Evolutionary conservation across 352 stramenopile species (phyloP).

Genomic region (Heterotrichella gracilis): DNA sequence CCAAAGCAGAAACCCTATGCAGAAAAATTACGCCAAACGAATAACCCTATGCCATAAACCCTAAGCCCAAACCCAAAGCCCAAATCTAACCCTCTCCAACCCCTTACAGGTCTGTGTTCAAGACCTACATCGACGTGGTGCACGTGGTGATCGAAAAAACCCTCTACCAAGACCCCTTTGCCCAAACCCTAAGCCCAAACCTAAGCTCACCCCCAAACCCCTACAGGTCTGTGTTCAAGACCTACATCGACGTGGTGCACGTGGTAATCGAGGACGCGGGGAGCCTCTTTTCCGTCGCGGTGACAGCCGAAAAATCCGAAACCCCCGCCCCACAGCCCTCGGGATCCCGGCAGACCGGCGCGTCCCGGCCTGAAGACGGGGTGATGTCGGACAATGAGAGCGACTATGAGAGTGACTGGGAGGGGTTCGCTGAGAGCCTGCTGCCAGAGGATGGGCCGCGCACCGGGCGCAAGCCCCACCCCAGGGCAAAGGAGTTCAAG

Average conservation of each 20-base stretch:
- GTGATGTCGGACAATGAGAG: constrained; percentile 16
- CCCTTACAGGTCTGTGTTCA: constrained; percentile 85
- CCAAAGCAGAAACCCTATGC: no score
- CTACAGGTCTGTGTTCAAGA: constrained; percentile 82
- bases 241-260: constrained; percentile 90
- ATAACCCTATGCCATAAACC: no score
- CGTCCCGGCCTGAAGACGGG: constrained; percentile 18
- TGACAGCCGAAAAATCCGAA: background rate
- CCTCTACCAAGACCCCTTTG: no score
- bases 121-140: constrained; percentile 90
- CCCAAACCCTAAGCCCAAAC: no score
- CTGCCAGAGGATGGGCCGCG: no score
- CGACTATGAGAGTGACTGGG: constrained; percentile 11
- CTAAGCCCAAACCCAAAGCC: no score
- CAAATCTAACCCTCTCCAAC: no score
- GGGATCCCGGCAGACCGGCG: constrained; percentile 14
- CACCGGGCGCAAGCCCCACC: no score
- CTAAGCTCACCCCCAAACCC: no score
- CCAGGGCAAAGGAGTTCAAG: no score
- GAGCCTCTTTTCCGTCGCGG: constrained; percentile 4
- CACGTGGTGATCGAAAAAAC: no score
- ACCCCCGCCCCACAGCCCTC: background rate
- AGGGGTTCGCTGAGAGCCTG: background rate
- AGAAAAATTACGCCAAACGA: no score
- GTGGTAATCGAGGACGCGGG: constrained; percentile 43